Base-by-base conservation (phyloP, 352 stramenopile species). In the Pythium aphanidermatum region DNA sequence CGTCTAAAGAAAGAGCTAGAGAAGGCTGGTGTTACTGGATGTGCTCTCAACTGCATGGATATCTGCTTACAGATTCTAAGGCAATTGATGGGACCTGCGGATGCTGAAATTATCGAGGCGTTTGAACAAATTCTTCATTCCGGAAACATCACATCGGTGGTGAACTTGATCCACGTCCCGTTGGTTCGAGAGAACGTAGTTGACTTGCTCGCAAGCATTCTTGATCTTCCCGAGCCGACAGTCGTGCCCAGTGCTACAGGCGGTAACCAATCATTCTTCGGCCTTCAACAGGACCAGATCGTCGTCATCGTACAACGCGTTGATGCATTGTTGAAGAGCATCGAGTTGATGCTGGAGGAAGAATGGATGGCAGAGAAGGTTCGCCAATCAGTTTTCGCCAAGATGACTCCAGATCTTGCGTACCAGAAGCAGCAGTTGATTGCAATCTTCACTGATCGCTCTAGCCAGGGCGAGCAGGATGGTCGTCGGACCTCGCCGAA, bases 291-390 rank as follows among this genome's bases (percentile, higher is more conserved):
- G 19, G 76, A 92, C 23, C 74, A 90, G 34, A 77, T 90, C 21
- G 40, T 87, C 24, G 64, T 87, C 10, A 70, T 92, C 26, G 74
- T 92, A 7, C 73, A 90, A 46, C 73, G 76, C 28, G 62, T 92
- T 10, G 80, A 88, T 43, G 75, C 75, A 21, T 39, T 92, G 27
- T 44, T 92, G 5, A 89, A 92, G 63, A 88, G 76, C 28, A 74
- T 88, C 28, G 80, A 92, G 34, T 59, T 92, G 3, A 89, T 92
- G 77, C 61, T 92, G 16, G 77, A 92, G 45, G 77, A 92, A 48
- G 80, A 92, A 41, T 90, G 73, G 80, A 92, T 92, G 77, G 80
- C 80, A 0, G 71, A 88, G 40, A 87, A 85, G 55, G 28, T 92
- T 14, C 72, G 80, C n/a, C 72, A 86, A 40, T 92, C 75, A 14